Evolutionary conservation across 345 rosid genomes (phyloP).

Genomic region (Eucalyptus globulus): DNA sequence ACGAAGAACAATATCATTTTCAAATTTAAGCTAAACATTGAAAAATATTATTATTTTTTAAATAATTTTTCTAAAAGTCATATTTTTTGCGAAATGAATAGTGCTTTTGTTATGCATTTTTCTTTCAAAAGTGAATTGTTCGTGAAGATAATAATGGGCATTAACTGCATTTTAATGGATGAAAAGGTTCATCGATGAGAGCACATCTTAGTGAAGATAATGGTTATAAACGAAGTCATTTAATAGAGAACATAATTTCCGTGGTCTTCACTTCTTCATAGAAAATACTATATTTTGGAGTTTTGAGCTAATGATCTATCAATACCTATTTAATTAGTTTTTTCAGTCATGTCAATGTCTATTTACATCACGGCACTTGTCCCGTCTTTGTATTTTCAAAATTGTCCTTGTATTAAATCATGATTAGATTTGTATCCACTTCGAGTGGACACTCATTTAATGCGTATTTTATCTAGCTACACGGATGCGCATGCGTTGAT

Average conservation of each 20-base stretch:
- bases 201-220: not conserved
- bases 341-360: not conserved
- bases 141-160: not conserved
- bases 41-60: no score
- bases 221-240: not conserved
- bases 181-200: not conserved
- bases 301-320: not conserved
- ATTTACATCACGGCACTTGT: not conserved
- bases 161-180: not conserved
- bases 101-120: not conserved
- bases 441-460: not conserved
- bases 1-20: no score
- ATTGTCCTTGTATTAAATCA: not conserved
- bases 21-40: fast-evolving
- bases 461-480: not conserved
- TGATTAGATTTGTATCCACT: not conserved
- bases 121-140: not conserved
- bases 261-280: not conserved
- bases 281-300: not conserved
- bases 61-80: fast-evolving
- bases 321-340: not conserved
- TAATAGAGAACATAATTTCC: not conserved
- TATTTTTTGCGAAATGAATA: fast-evolving
- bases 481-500: not conserved
- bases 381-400: not conserved